phyloP scores from a whole-genome alignment of 371 early-diverging fungal genomes.

The Mortierella sp. region DNA sequence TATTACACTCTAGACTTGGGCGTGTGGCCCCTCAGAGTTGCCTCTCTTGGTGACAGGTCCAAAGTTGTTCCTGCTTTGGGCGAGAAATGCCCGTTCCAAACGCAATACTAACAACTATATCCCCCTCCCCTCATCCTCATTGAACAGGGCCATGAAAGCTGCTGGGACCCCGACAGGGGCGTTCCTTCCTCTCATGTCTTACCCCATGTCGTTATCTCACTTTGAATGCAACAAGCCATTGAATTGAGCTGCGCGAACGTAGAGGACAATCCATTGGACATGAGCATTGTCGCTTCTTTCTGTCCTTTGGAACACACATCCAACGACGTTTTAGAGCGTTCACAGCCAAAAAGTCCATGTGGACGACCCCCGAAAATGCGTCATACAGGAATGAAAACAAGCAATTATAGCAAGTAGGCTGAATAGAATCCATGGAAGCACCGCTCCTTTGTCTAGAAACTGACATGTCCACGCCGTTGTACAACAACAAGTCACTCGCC shows the following conservation, averaged over 20 bases:
- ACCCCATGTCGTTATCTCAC: no score
- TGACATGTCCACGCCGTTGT: neutral
- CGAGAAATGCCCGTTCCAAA: neutral
- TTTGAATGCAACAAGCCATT: no score
- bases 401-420: neutral
- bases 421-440: conserved; percentile 18
- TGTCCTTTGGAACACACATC: neutral
- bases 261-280: no score
- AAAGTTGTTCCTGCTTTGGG: conserved; percentile 45
- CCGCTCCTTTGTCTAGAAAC: conserved; percentile 7
- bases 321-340: neutral
- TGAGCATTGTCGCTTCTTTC: no score
- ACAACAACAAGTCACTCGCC: conserved; percentile 3
- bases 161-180: no score
- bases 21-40: conserved; percentile 1
- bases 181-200: no score
- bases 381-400: neutral
- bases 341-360: conserved; percentile 8
- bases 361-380: neutral
- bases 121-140: conserved; percentile 6
- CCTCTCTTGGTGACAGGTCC: conserved; percentile 10
- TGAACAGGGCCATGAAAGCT: no score
- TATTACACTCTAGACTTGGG: neutral
- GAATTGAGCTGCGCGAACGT: no score
- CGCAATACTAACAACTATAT: no score